These are phyloP conservation scores for Kockiozyma suomiensis DNA, from an alignment of 805 yeast genomes.

Conservation along the genomic window DNA sequence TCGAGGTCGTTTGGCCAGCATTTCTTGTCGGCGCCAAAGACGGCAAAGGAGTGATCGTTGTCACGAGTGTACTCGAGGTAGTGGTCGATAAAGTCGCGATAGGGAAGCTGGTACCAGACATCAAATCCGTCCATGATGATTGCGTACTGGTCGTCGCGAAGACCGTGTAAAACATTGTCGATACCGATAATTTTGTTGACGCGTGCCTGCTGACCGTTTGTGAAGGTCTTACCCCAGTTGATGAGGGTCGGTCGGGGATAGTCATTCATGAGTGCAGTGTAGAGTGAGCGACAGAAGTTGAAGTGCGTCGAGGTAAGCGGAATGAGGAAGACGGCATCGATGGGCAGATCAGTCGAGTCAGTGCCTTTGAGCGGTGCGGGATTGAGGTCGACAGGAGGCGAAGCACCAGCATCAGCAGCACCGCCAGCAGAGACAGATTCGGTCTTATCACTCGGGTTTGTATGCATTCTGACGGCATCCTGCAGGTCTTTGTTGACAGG, in stretches of 20 bases:
- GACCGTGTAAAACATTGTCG: slow-evolving; percentile 11
- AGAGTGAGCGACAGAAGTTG: slow-evolving; percentile 34
- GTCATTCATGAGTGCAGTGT: slow-evolving; percentile 33
- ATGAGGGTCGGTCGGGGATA: slow-evolving; percentile 32
- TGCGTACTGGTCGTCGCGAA: slow-evolving; percentile 21
- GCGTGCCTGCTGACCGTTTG: slow-evolving; percentile 20
- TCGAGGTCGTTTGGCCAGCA: slow-evolving; percentile 33
- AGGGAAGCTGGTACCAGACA: slow-evolving; percentile 34
- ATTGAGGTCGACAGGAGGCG: not conserved
- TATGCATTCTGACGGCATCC: not conserved
- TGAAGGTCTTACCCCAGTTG: slow-evolving; percentile 29
- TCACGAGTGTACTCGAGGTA: slow-evolving; percentile 10
- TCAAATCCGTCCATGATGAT: slow-evolving; percentile 34
- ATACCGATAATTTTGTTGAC: slow-evolving; percentile 30
- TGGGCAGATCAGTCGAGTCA: not conserved
- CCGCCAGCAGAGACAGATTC: not conserved
- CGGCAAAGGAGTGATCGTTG: slow-evolving; percentile 3
- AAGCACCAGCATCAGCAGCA: not conserved
- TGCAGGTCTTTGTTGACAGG: not conserved
- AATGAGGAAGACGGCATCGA: slow-evolving; percentile 29
- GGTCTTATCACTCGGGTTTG: not conserved
- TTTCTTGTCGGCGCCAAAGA: slow-evolving; percentile 34
- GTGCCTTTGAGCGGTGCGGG: not conserved
- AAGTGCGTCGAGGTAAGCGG: slow-evolving; percentile 32
- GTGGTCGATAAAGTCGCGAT: slow-evolving; percentile 13